Conservation (phyloP, 768 basidiomycete species). For the Mycena olivaceomarginata region DNA sequence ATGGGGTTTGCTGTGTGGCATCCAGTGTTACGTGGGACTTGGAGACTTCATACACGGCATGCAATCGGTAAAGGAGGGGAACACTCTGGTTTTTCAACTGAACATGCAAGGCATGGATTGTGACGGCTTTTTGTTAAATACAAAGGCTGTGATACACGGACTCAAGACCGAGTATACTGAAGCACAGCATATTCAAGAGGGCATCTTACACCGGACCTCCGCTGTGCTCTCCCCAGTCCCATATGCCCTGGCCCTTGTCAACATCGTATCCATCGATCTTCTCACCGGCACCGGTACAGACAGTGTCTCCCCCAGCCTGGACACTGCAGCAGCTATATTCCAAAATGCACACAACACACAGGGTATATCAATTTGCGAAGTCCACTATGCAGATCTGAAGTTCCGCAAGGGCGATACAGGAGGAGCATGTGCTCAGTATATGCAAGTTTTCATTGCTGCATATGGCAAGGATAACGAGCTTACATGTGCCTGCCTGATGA, state of each 20-base stretch:
- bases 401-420: background rate
- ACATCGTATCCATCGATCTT: background rate
- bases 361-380: background rate
- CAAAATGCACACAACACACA: background rate
- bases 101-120: background rate
- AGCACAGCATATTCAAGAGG: background rate
- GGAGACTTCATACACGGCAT: background rate
- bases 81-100: background rate
- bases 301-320: background rate
- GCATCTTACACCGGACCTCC: background rate
- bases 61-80: background rate
- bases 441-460: background rate
- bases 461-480: background rate
- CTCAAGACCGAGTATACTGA: background rate
- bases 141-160: background rate
- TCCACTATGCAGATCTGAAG: background rate
- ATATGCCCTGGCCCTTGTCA: background rate
- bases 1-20: background rate
- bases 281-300: background rate
- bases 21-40: background rate
- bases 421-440: background rate
- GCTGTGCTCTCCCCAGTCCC: background rate
- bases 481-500: background rate
- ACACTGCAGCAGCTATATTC: background rate
- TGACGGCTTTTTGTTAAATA: background rate